Conservation (phyloP, 2,329 filamentous ascomycete genomes). For the Ceratocystis papillata region DNA sequence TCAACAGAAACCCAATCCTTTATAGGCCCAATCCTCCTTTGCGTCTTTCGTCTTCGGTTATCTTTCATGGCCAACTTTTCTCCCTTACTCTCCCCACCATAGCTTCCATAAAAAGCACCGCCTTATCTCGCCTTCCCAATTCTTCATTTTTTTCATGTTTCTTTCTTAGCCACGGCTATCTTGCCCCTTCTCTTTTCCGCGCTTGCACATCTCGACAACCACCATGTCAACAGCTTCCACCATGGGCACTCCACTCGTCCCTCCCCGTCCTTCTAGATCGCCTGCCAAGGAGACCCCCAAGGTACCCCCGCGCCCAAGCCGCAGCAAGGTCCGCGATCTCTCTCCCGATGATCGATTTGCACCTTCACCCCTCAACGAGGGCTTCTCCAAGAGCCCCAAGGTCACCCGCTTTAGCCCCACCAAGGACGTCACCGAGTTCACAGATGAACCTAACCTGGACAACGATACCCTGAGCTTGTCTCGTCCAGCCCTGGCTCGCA, state of each 20-base stretch:
- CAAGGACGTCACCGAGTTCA: constrained; percentile 28
- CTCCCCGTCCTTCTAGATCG: constrained; percentile 45
- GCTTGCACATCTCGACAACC: constrained; percentile 17
- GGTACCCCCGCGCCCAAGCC: constrained; percentile 66
- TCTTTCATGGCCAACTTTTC: constrained; percentile 4
- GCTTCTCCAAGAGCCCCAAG: constrained; percentile 41
- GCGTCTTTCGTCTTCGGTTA: constrained; percentile 8
- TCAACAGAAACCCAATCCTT: neutral
- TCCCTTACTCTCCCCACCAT: constrained; percentile 7
- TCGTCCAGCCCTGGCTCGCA: constrained; percentile 64
- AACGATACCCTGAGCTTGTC: constrained; percentile 32
- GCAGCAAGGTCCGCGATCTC: constrained; percentile 61
- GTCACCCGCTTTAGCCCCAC: constrained; percentile 32
- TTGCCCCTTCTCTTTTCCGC: constrained; percentile 26
- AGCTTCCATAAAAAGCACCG: neutral
- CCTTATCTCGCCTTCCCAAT: constrained; percentile 21
- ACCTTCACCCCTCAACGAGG: constrained; percentile 74
- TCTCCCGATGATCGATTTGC: constrained; percentile 74
- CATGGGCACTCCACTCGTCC: constrained; percentile 44
- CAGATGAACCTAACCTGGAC: constrained; percentile 26
- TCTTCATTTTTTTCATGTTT: constrained; percentile 19
- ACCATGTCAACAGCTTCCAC: constrained; percentile 40
- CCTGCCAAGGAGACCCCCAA: constrained; percentile 41
- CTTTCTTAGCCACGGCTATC: neutral
- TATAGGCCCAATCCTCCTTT: neutral